These are phyloP conservation scores for Paracorniculantispora psalliotae DNA, from an alignment of 2,329 filamentous ascomycete genomes.

Conservation along the genomic window DNA sequence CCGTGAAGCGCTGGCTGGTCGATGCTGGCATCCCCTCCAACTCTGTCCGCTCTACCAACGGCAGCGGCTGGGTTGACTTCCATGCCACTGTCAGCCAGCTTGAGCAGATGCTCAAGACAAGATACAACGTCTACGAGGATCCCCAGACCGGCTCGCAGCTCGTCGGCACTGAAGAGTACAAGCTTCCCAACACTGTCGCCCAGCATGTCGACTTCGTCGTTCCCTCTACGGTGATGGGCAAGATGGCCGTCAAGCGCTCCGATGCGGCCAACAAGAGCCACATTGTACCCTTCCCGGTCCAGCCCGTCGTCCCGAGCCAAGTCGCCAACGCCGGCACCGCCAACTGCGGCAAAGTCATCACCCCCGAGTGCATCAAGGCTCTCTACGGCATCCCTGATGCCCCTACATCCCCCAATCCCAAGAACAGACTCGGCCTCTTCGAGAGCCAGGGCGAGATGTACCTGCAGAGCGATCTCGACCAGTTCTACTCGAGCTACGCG, in stretches of 20 bases:
- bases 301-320: not conserved
- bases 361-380: constrained; percentile 47
- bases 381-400: constrained; percentile 34
- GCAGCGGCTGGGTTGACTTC: constrained; percentile 39
- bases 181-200: constrained; percentile 30
- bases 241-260: not conserved
- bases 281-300: not conserved
- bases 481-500: constrained; percentile 30
- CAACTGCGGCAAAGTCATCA: constrained; percentile 50
- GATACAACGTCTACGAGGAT: constrained; percentile 47
- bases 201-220: constrained; percentile 36
- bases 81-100: constrained; percentile 21
- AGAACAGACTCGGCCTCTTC: constrained; percentile 38
- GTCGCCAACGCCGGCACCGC: not conserved
- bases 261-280: not conserved
- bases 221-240: constrained; percentile 30
- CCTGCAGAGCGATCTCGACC: constrained; percentile 34
- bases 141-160: constrained; percentile 24
- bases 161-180: constrained; percentile 32
- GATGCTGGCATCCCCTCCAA: constrained; percentile 42
- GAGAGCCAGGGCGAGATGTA: constrained; percentile 37
- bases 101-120: constrained; percentile 29
- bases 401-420: constrained; percentile 15
- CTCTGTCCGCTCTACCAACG: constrained; percentile 43
- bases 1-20: constrained; percentile 49